These are phyloP conservation scores for Vigna unguiculata DNA, from an alignment of 306 rosid genomes.

Conservation along the genomic window DNA sequence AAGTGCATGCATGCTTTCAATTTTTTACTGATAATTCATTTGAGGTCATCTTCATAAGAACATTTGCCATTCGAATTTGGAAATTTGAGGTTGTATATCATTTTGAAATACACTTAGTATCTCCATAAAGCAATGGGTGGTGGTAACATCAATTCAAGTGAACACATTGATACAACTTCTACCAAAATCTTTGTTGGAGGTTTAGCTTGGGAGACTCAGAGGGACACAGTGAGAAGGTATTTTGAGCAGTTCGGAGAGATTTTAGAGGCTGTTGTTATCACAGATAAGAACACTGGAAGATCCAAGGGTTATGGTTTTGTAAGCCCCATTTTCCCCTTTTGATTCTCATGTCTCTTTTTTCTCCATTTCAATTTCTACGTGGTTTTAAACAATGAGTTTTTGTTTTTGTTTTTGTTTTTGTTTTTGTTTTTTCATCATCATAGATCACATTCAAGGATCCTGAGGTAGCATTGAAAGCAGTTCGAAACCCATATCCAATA, in stretches of 20 bases:
- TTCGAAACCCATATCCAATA: slow-evolving; percentile 86
- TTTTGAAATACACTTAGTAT: slow-evolving; percentile 43
- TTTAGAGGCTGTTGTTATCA: slow-evolving; percentile 84
- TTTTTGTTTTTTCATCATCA: no score
- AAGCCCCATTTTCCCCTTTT: slow-evolving; percentile 39
- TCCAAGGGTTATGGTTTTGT: slow-evolving; percentile 97
- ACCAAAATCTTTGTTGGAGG: slow-evolving; percentile 94
- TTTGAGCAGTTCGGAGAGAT: slow-evolving; percentile 92
- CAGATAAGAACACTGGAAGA: slow-evolving; percentile 84
- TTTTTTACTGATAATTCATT: background rate
- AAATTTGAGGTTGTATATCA: slow-evolving; percentile 6
- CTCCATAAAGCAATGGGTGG: slow-evolving; percentile 71
- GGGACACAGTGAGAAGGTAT: slow-evolving; percentile 78
- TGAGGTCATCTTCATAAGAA: slow-evolving; percentile 51
- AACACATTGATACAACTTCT: slow-evolving; percentile 72
- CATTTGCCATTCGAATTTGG: slow-evolving; percentile 4
- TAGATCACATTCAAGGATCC: slow-evolving; percentile 90
- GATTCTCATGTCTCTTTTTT: background rate
- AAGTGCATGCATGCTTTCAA: background rate
- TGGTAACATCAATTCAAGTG: slow-evolving; percentile 53
- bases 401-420: background rate
- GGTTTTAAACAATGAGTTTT: slow-evolving; percentile 24
- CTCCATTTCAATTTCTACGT: slow-evolving; percentile 8
- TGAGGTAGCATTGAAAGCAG: slow-evolving; percentile 80
- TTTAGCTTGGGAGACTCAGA: slow-evolving; percentile 92